phyloP scores from a whole-genome alignment of 768 basidiomycete genomes.

The Naganishia vaughanmartiniae region DNA sequence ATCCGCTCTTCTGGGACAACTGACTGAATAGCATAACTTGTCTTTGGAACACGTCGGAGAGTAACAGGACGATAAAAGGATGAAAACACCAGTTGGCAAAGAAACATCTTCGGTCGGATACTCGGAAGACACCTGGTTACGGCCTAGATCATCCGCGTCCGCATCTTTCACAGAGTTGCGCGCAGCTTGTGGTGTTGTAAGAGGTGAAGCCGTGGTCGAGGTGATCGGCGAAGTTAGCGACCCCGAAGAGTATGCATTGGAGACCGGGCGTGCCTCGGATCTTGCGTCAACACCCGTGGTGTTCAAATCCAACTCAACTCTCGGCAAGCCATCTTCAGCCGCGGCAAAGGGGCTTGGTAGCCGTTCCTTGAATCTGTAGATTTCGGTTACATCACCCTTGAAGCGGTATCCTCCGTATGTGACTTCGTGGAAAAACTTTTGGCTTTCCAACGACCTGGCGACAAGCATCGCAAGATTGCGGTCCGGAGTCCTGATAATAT shows the following conservation, averaged over 20 bases:
- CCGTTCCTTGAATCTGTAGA: slow-evolving; percentile 88
- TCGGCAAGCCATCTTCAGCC: slow-evolving; percentile 52
- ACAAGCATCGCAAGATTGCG: slow-evolving; percentile 89
- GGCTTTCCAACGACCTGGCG: slow-evolving; percentile 92
- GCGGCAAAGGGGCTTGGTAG: slow-evolving; percentile 78
- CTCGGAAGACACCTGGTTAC: slow-evolving; percentile 40
- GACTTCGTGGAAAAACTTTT: slow-evolving; percentile 99
- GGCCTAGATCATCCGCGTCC: slow-evolving; percentile 10
- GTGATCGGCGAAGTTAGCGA: slow-evolving; percentile 27
- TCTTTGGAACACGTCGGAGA: slow-evolving; percentile 94
- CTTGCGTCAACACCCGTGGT: slow-evolving; percentile 53
- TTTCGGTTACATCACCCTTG: slow-evolving; percentile 78
- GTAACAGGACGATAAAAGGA: slow-evolving; percentile 93
- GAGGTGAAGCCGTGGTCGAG: slow-evolving; percentile 36
- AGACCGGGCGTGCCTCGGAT: slow-evolving; percentile 8
- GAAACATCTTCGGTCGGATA: slow-evolving; percentile 37
- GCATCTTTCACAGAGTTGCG: slow-evolving; percentile 17
- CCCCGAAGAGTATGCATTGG: slow-evolving; percentile 29
- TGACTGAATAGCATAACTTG: slow-evolving; percentile 93
- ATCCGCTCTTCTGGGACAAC: slow-evolving; percentile 87
- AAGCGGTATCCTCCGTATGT: slow-evolving; percentile 90
- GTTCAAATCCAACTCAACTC: slow-evolving; percentile 39
- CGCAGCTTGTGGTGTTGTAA: slow-evolving; percentile 42
- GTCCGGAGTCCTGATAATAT: slow-evolving; percentile 98
- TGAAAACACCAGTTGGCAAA: slow-evolving; percentile 90